Evolutionary conservation across 169 alveolate genomes (phyloP).

Genomic region (Plasmodium ovale): DNA sequence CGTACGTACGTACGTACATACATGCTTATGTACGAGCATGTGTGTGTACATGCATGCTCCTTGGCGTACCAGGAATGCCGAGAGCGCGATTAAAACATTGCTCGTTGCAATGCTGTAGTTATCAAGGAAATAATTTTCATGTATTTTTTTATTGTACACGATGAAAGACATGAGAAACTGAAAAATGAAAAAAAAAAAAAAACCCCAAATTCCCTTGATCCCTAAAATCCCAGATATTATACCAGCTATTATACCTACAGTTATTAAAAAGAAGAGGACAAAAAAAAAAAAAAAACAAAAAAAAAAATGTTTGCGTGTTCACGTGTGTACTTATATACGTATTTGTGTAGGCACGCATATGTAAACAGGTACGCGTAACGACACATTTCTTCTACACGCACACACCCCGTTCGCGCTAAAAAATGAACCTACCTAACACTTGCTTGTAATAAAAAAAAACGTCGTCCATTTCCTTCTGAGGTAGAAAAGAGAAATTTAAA

Average conservation of each 20-base stretch:
- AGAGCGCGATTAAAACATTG: constrained; percentile 36
- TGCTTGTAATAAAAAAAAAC: constrained; percentile 73
- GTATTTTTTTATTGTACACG: constrained; percentile 64
- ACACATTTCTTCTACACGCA: too few relatives aligned
- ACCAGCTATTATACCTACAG: constrained; percentile 70
- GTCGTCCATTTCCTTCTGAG: constrained; percentile 72
- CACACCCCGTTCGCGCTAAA: not conserved
- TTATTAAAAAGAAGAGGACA: not conserved
- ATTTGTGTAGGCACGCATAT: not conserved
- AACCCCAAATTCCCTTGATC: constrained; percentile 65
- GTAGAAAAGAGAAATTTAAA: constrained; percentile 20
- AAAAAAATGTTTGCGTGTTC: not conserved
- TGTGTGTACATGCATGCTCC: not conserved
- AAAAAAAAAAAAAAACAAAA: not conserved
- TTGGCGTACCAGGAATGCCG: constrained; percentile 75
- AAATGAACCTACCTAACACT: constrained; percentile 38
- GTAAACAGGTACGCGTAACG: not conserved
- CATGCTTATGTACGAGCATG: not conserved
- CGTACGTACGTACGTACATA: not conserved
- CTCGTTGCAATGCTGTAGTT: constrained; percentile 71
- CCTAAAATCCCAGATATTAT: constrained; percentile 39
- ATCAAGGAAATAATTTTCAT: constrained; percentile 72
- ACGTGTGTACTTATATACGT: constrained; percentile 12
- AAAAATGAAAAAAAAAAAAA: constrained; percentile 57
- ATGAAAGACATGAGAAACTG: constrained; percentile 48